Evolutionary conservation across 1,284 basidiomycete genomes (phyloP), one percentile per base, ranked within the genome.

Genomic region (Microstroma glucosiphilum): DNA sequence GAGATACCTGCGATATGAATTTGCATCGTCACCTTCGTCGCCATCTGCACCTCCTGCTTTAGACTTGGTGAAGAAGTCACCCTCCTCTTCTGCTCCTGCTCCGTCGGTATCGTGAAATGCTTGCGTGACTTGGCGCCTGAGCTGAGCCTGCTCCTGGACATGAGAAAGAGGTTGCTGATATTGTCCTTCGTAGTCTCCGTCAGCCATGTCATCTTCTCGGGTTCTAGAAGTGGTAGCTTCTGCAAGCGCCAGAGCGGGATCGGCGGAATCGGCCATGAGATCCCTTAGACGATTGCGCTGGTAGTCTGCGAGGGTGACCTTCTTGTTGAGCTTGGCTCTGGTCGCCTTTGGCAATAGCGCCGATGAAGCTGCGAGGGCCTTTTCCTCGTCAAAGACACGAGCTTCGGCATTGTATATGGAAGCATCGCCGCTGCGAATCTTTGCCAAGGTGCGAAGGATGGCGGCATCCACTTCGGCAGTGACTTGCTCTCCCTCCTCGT

Each of bases 401-500:
- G 63, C 66, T 15, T 64, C 82, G 0, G 82, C 79, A 69, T 93
- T 85, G 71, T 94, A 94, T 51, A 94, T 90, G 1, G 83, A 85
- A 0, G 91, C 90, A 78, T 97, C 92, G 70, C 86, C 89, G 61
- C 85, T 84, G 74, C 87, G 86, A 65, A 98, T 97, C 70, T 88
- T 85, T 1, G 89, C 89, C 8, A 98, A 83, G 0, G 93, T 98
- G 57, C 91, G 85, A 49, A 98, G 83, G 72, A 98, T 96, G 19
- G 96, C 96, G 53, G 89, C 96, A 77, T 98, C 94, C 55, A 97
- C 85, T 0, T 89, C 88, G 1, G 93, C 92, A 0, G 92, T 98
- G 60, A 98, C 85, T 79, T 97, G 90, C 69, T 92, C 91, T 13
- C 93, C 96, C 64, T 96, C 90, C 76, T 94, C 91, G 76, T 98